These are phyloP conservation scores for Claviceps spartinae DNA, from an alignment of 2,329 filamentous ascomycete species.

Conservation along the genomic window DNA sequence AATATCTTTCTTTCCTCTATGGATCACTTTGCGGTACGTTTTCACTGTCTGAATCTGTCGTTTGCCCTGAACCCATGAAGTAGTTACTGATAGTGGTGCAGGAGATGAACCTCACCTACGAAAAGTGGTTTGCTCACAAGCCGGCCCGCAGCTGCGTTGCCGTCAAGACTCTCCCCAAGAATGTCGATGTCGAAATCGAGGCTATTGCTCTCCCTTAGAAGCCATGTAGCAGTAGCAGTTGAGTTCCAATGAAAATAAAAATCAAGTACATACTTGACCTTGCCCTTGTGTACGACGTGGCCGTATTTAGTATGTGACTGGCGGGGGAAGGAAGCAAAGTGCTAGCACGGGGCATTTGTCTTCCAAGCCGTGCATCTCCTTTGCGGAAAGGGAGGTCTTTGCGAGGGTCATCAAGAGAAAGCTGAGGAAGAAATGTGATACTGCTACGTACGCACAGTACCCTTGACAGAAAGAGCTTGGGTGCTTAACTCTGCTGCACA, in stretches of 20 bases:
- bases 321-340: no score
- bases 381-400: no score
- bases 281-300: neutral
- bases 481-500: no score
- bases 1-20: constrained; percentile 88
- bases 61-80: neutral
- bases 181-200: constrained; percentile 82
- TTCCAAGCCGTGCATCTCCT: no score
- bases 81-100: constrained; percentile 10
- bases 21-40: constrained; percentile 59
- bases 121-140: constrained; percentile 71
- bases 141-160: constrained; percentile 83
- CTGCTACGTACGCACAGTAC: no score
- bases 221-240: neutral
- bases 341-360: no score
- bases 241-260: neutral
- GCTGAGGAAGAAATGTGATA: no score
- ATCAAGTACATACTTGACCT: neutral
- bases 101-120: constrained; percentile 76
- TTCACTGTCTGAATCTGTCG: no score
- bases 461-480: no score
- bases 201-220: constrained; percentile 57
- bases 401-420: no score
- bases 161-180: constrained; percentile 77
- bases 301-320: neutral